Conservation (phyloP, 129 eudicot species). For the Flaveria linearis region DNA sequence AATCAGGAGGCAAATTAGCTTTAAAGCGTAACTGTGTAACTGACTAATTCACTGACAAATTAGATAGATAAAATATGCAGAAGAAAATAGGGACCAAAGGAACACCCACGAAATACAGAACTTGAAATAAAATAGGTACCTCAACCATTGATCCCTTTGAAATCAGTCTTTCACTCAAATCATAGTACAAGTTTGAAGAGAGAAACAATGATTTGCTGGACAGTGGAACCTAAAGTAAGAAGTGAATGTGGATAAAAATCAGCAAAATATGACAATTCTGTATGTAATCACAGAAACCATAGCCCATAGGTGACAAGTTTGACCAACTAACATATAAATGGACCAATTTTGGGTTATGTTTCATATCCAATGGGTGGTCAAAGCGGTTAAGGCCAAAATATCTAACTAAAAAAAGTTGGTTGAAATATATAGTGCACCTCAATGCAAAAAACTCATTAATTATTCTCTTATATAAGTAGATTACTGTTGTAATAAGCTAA, state of each 20-base stretch:
- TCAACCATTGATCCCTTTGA: slow-evolving; percentile 61
- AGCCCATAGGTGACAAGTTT: neutral
- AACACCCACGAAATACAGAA: slow-evolving; percentile 17
- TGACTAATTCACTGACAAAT: neutral
- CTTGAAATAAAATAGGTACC: slow-evolving; percentile 44
- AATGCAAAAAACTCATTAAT: neutral
- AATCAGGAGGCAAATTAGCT: slow-evolving; percentile 7
- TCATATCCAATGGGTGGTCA: neutral
- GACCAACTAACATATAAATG: slow-evolving; percentile 10
- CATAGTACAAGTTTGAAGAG: slow-evolving; percentile 71
- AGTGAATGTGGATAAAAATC: slow-evolving; percentile 17
- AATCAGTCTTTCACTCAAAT: slow-evolving; percentile 57
- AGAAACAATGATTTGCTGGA: slow-evolving; percentile 57
- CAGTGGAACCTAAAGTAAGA: slow-evolving; percentile 55
- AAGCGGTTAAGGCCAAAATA: slow-evolving; percentile 9
- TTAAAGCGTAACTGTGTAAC: neutral
- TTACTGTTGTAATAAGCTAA: neutral
- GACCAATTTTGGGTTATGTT: neutral
- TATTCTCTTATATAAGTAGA: neutral
- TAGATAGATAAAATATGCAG: neutral
- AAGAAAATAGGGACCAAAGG: neutral
- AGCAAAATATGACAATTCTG: slow-evolving; percentile 1
- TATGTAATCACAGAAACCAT: slow-evolving; percentile 4
- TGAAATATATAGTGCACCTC: neutral
- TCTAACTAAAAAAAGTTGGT: neutral